Evolutionary conservation across 2,329 filamentous ascomycete species (phyloP).

Genomic region (Sporothrix humicola): DNA sequence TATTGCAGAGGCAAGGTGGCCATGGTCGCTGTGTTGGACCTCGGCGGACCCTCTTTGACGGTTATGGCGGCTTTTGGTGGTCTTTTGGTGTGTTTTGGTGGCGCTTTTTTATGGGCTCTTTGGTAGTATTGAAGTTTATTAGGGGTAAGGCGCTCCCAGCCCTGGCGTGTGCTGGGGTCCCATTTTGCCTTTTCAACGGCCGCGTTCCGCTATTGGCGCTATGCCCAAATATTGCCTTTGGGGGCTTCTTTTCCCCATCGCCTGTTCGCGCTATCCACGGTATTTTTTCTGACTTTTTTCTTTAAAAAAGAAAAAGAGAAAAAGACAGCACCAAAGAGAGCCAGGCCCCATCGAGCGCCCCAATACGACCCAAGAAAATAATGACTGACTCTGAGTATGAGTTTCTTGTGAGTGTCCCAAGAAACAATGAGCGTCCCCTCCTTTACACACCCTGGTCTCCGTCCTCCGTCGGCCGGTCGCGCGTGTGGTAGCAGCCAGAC

Average conservation of each 20-base stretch:
- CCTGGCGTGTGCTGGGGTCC: slow-evolving; percentile 20
- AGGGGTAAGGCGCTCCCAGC: background rate
- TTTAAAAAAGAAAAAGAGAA: background rate
- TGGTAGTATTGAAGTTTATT: background rate
- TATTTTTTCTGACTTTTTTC: background rate
- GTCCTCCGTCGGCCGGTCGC: slow-evolving; percentile 1
- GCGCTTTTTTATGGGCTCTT: background rate
- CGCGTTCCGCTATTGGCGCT: slow-evolving; percentile 21
- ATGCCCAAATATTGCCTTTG: slow-evolving; percentile 7
- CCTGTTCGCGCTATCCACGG: slow-evolving; percentile 12
- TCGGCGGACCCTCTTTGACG: background rate
- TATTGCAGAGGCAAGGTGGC: background rate
- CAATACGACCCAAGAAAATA: slow-evolving; percentile 11
- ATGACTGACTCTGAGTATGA: background rate
- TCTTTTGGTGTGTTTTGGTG: too few species aligned
- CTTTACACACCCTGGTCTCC: background rate
- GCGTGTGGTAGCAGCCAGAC: slow-evolving; percentile 6
- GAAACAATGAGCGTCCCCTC: background rate
- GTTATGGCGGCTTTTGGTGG: background rate
- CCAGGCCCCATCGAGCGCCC: slow-evolving; percentile 2
- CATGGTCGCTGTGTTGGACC: background rate
- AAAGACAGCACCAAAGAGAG: background rate
- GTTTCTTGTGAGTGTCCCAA: background rate
- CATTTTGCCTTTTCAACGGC: slow-evolving; percentile 20
- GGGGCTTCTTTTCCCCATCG: background rate